These are phyloP conservation scores for Recurvomyces mirabilis DNA, from an alignment of 495 filamentous ascomycete genomes.

Conservation along the genomic window DNA sequence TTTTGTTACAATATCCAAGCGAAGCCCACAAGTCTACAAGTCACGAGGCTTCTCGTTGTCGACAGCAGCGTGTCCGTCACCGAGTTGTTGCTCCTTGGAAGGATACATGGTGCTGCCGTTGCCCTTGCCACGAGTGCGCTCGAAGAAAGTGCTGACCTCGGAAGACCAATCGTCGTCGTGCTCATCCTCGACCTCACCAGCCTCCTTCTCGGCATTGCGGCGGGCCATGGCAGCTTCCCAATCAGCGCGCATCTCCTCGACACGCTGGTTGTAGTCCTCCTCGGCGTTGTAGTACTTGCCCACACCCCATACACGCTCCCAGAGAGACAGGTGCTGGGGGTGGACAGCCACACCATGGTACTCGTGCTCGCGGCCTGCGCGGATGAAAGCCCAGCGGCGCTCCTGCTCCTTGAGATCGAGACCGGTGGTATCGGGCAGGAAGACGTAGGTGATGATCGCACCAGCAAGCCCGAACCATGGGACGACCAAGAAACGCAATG, in stretches of 20 bases:
- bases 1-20: too few species aligned
- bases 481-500: slow-evolving; percentile 72
- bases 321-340: slow-evolving; percentile 70
- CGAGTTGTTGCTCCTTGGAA: background rate
- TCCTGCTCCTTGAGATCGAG: slow-evolving; percentile 92
- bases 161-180: slow-evolving; percentile 29
- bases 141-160: slow-evolving; percentile 34
- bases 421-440: slow-evolving; percentile 85
- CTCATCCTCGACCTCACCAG: slow-evolving; percentile 23
- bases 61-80: background rate
- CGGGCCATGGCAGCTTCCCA: slow-evolving; percentile 48
- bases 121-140: slow-evolving; percentile 24
- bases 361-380: slow-evolving; percentile 57
- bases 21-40: background rate
- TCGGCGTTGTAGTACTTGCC: slow-evolving; percentile 70
- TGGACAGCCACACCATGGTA: slow-evolving; percentile 87
- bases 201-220: slow-evolving; percentile 39
- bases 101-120: background rate
- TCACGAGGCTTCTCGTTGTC: background rate
- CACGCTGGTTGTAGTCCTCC: slow-evolving; percentile 64
- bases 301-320: slow-evolving; percentile 59
- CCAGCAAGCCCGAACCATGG: slow-evolving; percentile 85
- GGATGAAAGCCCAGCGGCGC: slow-evolving; percentile 71
- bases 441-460: slow-evolving; percentile 63
- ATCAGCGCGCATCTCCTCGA: slow-evolving; percentile 62